Percentiles rank a stretch among this genome's conserved stretches.
Conservation (phyloP, 148 eudicot genomes). For the Diospyros lotus region DNA sequence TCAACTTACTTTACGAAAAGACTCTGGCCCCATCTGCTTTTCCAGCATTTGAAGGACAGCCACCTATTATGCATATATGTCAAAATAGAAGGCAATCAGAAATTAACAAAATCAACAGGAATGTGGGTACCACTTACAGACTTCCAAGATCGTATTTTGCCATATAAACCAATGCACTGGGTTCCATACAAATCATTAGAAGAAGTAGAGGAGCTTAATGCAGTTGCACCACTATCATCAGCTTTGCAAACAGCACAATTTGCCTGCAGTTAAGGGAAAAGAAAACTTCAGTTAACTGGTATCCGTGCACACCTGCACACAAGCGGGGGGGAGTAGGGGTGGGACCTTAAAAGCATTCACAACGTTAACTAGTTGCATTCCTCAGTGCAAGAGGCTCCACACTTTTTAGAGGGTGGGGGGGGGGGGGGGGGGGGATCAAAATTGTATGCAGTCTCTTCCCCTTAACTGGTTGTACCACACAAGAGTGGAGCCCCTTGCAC, state of each 20-base stretch:
- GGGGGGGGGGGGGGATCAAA: no score
- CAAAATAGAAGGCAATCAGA: slow-evolving; percentile 12
- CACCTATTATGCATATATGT: slow-evolving; percentile 39
- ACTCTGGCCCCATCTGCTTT: slow-evolving; percentile 99
- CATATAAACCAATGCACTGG: slow-evolving; percentile 85
- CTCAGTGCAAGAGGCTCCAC: no score
- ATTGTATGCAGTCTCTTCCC: no score
- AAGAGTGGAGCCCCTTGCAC: no score
- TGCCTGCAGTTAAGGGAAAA: slow-evolving; percentile 41
- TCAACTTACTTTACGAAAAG: slow-evolving; percentile 76
- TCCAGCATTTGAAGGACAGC: slow-evolving; percentile 98
- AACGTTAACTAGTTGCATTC: not conserved
- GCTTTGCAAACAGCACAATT: slow-evolving; percentile 90
- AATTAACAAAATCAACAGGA: slow-evolving; percentile 9
- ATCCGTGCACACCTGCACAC: no score
- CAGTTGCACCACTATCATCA: slow-evolving; percentile 88
- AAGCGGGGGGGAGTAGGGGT: no score
- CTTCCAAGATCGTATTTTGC: slow-evolving; percentile 92
- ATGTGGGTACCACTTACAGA: slow-evolving; percentile 55
- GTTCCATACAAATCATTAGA: slow-evolving; percentile 86
- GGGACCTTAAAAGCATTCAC: not conserved
- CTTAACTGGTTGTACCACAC: no score
- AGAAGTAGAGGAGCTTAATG: slow-evolving; percentile 68
- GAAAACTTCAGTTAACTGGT: not conserved
- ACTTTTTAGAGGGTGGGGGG: no score